phyloP scores from a whole-genome alignment of 139 green algal genomes.

The Mychonastes homosphaera region DNA sequence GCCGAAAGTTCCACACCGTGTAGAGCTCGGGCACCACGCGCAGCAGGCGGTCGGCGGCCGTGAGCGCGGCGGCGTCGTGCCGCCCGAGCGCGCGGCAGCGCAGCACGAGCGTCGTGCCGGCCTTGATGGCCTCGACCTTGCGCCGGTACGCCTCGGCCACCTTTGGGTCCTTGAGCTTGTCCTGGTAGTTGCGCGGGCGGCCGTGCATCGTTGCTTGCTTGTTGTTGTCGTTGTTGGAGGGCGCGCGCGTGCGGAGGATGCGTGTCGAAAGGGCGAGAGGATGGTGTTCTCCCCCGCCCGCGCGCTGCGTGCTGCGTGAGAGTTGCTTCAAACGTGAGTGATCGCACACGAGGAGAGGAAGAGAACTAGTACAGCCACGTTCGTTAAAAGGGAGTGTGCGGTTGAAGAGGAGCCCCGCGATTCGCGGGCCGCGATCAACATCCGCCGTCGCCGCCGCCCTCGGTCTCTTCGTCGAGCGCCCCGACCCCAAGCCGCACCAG shows the following conservation, averaged over 20 bases:
- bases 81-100: conserved; percentile 23
- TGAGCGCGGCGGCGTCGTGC: conserved; percentile 30
- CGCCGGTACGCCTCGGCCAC: conserved; percentile 40
- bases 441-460: too few relatives aligned
- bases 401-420: too few relatives aligned
- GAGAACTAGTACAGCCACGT: too few relatives aligned
- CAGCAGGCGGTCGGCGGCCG: conserved; percentile 37
- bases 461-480: conserved; percentile 2
- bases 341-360: too few relatives aligned
- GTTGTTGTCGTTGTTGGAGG: too few relatives aligned
- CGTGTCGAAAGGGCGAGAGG: too few relatives aligned
- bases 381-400: too few relatives aligned
- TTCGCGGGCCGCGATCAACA: too few relatives aligned
- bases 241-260: too few relatives aligned
- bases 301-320: too few relatives aligned
- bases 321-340: too few relatives aligned
- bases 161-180: conserved; percentile 41
- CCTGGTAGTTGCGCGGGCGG: conserved; percentile 36
- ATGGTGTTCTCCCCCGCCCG: too few relatives aligned
- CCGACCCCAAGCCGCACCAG: conserved; percentile 27
- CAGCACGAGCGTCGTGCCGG: conserved; percentile 34
- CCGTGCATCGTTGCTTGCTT: conserved; percentile 41
- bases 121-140: conserved; percentile 44
- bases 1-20: conserved; percentile 84
- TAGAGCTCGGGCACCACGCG: conserved; percentile 63